Conservation (phyloP, 108 stramenopile species). For the Stephanodiscus triporus region DNA sequence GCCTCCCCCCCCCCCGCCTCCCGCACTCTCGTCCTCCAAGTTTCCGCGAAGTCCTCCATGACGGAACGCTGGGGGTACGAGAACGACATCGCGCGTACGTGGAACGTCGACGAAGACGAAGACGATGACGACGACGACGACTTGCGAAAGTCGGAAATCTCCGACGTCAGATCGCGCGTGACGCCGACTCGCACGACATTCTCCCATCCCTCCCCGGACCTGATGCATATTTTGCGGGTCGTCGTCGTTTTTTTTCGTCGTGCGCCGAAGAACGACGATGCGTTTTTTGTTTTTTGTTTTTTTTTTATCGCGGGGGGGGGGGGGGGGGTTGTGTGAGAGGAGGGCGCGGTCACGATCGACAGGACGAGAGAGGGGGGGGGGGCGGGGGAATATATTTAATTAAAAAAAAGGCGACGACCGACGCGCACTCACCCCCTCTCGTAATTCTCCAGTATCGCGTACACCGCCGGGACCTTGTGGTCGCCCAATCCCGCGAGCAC, state of each 20-base stretch:
- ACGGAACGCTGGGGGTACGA: conserved; percentile 68
- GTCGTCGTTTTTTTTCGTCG: no score
- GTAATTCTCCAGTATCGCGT: conserved; percentile 72
- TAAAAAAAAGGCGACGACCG: no score
- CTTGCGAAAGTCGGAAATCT: conserved; percentile 37
- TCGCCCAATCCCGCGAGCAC: conserved; percentile 61
- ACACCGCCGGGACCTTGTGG: conserved; percentile 73
- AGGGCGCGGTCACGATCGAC: no score
- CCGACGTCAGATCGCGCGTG: conserved; percentile 61
- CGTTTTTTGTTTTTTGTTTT: no score
- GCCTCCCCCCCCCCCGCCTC: no score
- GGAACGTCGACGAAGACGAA: background rate
- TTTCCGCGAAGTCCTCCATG: conserved; percentile 76
- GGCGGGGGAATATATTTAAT: no score
- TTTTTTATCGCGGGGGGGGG: no score
- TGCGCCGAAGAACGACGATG: background rate
- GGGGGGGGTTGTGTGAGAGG: no score
- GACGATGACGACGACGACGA: no score
- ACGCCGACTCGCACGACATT: conserved; percentile 61
- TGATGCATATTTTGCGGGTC: no score
- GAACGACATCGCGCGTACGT: conserved; percentile 78
- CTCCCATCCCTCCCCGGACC: conserved; percentile 69
- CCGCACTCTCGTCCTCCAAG: conserved; percentile 66
- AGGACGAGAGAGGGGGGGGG: no score
- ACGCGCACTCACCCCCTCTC: conserved; percentile 50